Evolutionary conservation across 495 filamentous ascomycete genomes (phyloP), one percentile per base, ranked within the genome.

Genomic region (Hypoxylon fuscum): DNA sequence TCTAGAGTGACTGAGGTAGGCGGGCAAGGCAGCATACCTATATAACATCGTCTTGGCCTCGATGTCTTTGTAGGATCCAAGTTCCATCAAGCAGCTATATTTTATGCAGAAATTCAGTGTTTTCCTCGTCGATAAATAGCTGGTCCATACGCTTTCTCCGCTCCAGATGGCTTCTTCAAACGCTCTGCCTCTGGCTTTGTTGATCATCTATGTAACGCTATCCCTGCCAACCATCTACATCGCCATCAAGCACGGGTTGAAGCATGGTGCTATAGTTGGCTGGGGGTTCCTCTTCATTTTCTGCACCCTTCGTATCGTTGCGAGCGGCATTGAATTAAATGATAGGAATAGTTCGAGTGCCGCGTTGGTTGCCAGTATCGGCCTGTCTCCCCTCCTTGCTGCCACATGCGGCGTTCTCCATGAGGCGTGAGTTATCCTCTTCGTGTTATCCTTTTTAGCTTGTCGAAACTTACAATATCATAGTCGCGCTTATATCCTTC

Each of bases 341-440:
- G 55, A 59, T 25, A n/a, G 66, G n/a, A 64, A 61, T 5, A 70
- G 55, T 18, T 37, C 65, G 6, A 67, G 65, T 9, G 76, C 75
- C 5, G 58, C 68, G 18, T 64, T 79, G 9, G 68, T 81, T 11
- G 67, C 69, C 1, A 76, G 72, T 31, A 72, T 81, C 35, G 79
- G 79, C 3, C 54, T 80, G 3, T 78, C 76, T 0, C 78, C 79
- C 12, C 62, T 81, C 5, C 64, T 81, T n/a, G 68, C 79, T 15
- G 72, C 70, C 0, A 42, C 58, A 4, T 65, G 64, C 59, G 74
- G 76, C 0, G 52, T 79, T 25, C 62, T 80, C 0, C 74, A 77
- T 41, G 77, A 80, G 63, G 68, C 75, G 79, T 80, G 54, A 58
- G 77, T 66, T 17, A 27, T 12, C 15, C 5, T 2, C 29, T 47